Conservation (phyloP, 176 grass and related monocot species). For the Musa acuminata region DNA sequence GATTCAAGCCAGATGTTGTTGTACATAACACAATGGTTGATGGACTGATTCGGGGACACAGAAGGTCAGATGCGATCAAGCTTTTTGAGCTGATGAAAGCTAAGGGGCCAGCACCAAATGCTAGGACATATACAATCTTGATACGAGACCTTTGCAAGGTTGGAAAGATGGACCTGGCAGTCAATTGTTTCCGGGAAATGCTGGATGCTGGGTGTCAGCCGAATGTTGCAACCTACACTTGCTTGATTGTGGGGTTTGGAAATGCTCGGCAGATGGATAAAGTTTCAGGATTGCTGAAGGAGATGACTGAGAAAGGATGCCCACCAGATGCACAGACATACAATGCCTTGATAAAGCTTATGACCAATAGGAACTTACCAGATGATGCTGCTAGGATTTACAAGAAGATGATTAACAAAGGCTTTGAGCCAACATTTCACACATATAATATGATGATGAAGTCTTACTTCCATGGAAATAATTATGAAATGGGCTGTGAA, state of each 20-base stretch:
- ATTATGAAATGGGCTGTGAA: conserved; percentile 58
- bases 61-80: conserved; percentile 61
- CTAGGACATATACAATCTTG: conserved; percentile 63
- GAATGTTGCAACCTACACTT: conserved; percentile 51
- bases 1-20: conserved; percentile 56
- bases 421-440: conserved; percentile 53
- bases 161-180: conserved; percentile 76
- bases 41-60: conserved; percentile 63
- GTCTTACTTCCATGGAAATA: conserved; percentile 61
- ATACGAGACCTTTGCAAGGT: conserved; percentile 61
- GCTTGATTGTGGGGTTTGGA: conserved; percentile 80
- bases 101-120: conserved; percentile 70
- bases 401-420: conserved; percentile 83
- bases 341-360: conserved; percentile 80
- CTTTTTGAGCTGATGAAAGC: conserved; percentile 92
- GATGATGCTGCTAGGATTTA: conserved; percentile 65
- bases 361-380: conserved; percentile 60
- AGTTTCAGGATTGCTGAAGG: conserved; percentile 45
- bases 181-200: conserved; percentile 62
- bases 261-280: conserved; percentile 71
- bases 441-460: conserved; percentile 99
- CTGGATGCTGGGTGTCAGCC: conserved; percentile 32
- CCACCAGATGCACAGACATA: conserved; percentile 53
- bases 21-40: conserved; percentile 82
- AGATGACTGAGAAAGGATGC: conserved; percentile 57